Evolutionary conservation across 75 land plant species (phyloP), one percentile per base, ranked within the genome.

Genomic region (Azolla pinnata): DNA sequence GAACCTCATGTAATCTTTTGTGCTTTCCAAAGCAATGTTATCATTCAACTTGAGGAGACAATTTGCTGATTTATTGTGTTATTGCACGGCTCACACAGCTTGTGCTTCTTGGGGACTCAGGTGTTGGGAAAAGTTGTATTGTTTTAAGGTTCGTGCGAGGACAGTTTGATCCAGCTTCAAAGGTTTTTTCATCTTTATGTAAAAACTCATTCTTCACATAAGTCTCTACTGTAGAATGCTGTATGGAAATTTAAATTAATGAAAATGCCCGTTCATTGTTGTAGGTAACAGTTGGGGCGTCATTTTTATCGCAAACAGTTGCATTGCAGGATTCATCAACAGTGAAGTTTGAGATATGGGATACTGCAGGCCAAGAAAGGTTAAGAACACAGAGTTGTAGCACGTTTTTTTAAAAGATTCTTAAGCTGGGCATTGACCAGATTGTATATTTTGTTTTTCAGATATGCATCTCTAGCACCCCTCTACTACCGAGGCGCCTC

Each of bases 321-420:
- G 87, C 98, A 18, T 59, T 92, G 57, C 96, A 85, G 67, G 98
- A 92, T 63, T 83, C 96, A 0, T 88, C 89, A 0, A 92, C 86
- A 26, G 85, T 92, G 0, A 92, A 88, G 62, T 92, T 89, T 73
- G 98, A 92, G 79, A 92, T 92, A 61, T 92, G 98, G 98, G 98
- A 92, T 62, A 92, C 98, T 45, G 98, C 98, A 67, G 98, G 98
- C n/a, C 98, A 92, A 68, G 98, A 92, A 60, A 84, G 98, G 97
- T 93, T 71, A 54, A 2, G 17, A 46, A 2, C 14, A 2, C 14
- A 46, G n/a, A 4, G 3, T 18, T 18, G 4, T 2, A 4, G 23
- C 49, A 46, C 14, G n/a, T n/a, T n/a, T n/a, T n/a, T n/a, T n/a
- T n/a, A n/a, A n/a, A n/a, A n/a, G n/a, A n/a, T n/a, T n/a, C n/a